A percentile compares a stretch with the other conserved stretches of the same genome.
These are phyloP conservation scores for Chalara sp. DNA, from an alignment of 2,329 filamentous ascomycete genomes.

Conservation along the genomic window DNA sequence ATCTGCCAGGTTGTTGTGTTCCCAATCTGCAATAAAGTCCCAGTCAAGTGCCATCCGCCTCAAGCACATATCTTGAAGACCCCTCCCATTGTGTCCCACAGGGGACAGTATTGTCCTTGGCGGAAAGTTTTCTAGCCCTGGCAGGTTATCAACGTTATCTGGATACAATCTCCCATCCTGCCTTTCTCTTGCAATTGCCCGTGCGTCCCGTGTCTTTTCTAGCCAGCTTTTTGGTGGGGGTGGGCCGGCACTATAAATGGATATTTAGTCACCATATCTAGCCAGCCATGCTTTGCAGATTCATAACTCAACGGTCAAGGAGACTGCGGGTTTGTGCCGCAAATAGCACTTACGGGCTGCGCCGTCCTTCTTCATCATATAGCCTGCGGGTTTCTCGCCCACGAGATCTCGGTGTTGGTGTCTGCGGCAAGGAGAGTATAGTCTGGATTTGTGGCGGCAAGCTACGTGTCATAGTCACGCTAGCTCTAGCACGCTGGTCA, in stretches of 20 bases:
- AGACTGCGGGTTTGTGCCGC: no score
- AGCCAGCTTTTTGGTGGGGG: conserved; percentile 54
- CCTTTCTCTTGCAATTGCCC: conserved; percentile 12
- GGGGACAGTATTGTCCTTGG: neutral
- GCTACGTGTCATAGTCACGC: conserved; percentile 33
- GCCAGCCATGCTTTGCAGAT: no score
- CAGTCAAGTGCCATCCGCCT: conserved; percentile 46
- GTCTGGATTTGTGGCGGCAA: conserved; percentile 52
- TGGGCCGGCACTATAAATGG: conserved; percentile 38
- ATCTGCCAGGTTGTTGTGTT: conserved; percentile 49
- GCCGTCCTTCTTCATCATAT: conserved; percentile 40
- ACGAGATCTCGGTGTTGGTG: conserved; percentile 43
- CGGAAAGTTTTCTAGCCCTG: conserved; percentile 27
- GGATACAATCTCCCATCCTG: conserved; percentile 20
- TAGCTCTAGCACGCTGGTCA: conserved; percentile 12
- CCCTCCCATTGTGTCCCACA: conserved; percentile 3
- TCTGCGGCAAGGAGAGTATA: conserved; percentile 53
- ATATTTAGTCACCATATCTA: no score
- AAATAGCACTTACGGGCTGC: conserved; percentile 32
- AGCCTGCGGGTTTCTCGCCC: conserved; percentile 27
- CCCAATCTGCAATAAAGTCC: conserved; percentile 47
- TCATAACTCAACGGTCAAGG: no score
- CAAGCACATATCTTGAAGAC: conserved; percentile 43
- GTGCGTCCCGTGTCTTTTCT: conserved; percentile 24
- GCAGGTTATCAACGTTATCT: conserved; percentile 22